A percentile compares a stretch with the other conserved stretches of the same genome.
Conservation (phyloP, 176 grass and related monocot species). For the Rhynchospora pubera region DNA sequence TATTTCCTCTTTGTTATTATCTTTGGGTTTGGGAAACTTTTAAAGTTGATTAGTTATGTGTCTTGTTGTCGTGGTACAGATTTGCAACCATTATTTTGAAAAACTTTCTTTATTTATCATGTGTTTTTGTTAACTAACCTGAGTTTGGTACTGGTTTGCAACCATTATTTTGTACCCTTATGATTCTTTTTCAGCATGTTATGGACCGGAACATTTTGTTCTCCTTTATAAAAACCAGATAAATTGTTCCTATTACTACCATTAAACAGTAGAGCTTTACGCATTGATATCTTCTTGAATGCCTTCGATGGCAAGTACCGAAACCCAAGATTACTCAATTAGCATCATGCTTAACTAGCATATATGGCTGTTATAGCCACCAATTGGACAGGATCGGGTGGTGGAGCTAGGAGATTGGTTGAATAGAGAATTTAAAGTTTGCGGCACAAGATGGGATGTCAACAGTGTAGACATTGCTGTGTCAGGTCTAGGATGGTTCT, state of each 20-base stretch:
- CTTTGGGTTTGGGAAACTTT: neutral
- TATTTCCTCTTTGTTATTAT: neutral
- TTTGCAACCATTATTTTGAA: no score
- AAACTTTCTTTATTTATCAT: neutral
- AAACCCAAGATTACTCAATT: neutral
- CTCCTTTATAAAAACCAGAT: neutral
- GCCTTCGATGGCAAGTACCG: neutral
- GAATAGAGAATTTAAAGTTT: conserved; percentile 44
- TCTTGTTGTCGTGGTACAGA: neutral
- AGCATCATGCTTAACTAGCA: neutral
- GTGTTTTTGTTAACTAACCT: neutral
- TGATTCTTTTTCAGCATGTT: neutral
- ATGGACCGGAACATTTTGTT: conserved; percentile 13
- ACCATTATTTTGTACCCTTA: neutral
- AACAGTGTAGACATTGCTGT: conserved; percentile 65
- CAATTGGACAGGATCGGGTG: conserved; percentile 40
- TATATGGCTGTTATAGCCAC: conserved; percentile 42
- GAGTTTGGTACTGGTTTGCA: neutral
- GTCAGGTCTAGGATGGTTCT: conserved; percentile 81
- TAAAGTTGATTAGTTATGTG: neutral
- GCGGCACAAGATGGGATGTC: conserved; percentile 68
- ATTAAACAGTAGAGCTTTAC: conserved; percentile 12
- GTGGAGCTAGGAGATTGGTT: conserved; percentile 60
- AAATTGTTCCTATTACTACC: neutral
- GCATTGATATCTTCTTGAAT: conserved; percentile 24